Evolutionary conservation across 2,329 filamentous ascomycete genomes (phyloP), one percentile per base, ranked within the genome.

Genomic region (Diplodia intermedia): DNA sequence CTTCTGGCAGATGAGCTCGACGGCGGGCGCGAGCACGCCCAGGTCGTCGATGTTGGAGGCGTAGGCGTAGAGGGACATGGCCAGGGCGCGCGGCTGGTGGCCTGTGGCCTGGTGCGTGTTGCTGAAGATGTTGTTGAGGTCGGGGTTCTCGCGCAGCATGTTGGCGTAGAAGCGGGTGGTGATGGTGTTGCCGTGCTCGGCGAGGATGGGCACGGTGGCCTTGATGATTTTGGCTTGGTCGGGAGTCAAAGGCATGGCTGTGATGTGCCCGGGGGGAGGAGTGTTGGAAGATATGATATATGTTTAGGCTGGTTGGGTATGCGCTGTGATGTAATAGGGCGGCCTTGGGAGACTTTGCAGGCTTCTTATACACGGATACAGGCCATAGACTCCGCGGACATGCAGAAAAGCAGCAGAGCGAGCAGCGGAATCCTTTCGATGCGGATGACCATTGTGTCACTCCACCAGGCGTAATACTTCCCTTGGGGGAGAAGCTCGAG

Each of bases 1-100:
- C 79, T 92, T 93, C 76, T 92, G 87, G 76, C 89, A 90, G 71
- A 94, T 93, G 73, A 89, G 86, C 77, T 92, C 89, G 15, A 88
- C 78, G 0, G 84, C 82, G 0, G 85, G 82, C 14, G 77, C 77
- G 4, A 93, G 82, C 23, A 82, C 85, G 56, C 83, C 85, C 0
- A 92, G 84, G 74, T 92, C 85, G 77, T 90, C 87, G 76, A 93
- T 91, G 79, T 92, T 88, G 69, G 86, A 81, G 66, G 91, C 91
- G 74, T 92, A 93, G 71, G 87, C 88, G 71, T 90, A 87, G 56
- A 93, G 87, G 1, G 91, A 84, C 50, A 82, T 83, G 12, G 91
- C 90, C 7, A 94, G 85, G 2, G 91, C 90, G n/a, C 83, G 82
- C 4, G 89, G 85, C 76, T 94, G 91, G 67, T 87, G 86, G 43